Base-by-base conservation (phyloP, 1,284 basidiomycete genomes). In the Pterula multifida region DNA sequence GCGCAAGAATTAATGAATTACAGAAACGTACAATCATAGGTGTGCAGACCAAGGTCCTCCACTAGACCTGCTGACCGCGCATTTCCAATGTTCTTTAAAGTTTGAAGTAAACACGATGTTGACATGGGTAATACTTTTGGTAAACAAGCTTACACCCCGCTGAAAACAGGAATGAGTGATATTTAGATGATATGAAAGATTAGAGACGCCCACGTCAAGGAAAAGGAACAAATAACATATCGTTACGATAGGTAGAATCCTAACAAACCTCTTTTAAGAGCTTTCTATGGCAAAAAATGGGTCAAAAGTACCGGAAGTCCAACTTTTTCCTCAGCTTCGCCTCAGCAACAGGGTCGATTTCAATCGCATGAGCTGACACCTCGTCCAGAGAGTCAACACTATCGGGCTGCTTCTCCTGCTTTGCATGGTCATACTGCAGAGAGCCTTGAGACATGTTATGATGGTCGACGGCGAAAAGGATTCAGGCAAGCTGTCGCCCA, bases 241-340 rank as follows among this genome's bases (percentile, higher is more conserved):
- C 12, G 52, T 36, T 11, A 45, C 39, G 9, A 53, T 25, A 6
- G 52, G 52, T 3, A 53, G 50, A 26, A 53, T 28, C 13, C 52
- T 53, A 23, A 9, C 28, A 32, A 32, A 6, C 28, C 28, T 32
- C 6, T 15, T 32, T 32, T 15, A 32, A 15, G 6, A 32, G 15
- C 6, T 15, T 15, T 6, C 6, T 15, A 32, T 6, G 15, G 6
- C 28, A 6, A 26, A 17, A 28, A 25, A 13, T 47, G 15, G 26
- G 11, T 4, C 22, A 26, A 4, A 52, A 22, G 24, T 32, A 47
- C n/a, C 26, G 21, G 3, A 45, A 48, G n/a, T 22, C 25, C 24
- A 51, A 44, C 13, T 51, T 53, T 25, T 45, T 47, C 35, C 49
- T 28, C 47, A 53, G 24, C 25, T 51, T 50, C 17, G 49, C 50